Evolutionary conservation across 1,139 yeast species (phyloP), one percentile per base, ranked within the genome.

Genomic region (Candida pseudocylindracea): DNA sequence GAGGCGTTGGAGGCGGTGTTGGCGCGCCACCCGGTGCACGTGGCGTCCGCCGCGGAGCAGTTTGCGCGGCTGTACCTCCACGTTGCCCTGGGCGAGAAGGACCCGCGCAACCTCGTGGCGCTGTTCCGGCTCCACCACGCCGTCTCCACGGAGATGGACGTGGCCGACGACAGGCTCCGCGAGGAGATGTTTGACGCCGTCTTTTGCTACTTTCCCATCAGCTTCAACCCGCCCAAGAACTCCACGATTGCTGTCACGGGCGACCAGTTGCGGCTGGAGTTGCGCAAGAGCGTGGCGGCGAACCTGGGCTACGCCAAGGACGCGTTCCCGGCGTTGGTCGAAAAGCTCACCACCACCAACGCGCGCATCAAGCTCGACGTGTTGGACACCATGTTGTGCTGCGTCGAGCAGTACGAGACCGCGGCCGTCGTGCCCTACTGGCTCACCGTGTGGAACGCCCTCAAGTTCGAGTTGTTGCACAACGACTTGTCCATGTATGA

Each of bases 141-240:
- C 4, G 65, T 88, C 24, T 60, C 75, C 25, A 41, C 52, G 8
- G 30, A 27, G 25, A 20, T 40, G 20, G 41, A 42, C 8, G 60
- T 76, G 31, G 47, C 52, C 1, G 33, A 31, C 2, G 15, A n/a
- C 11, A 38, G 42, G 0, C 48, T 45, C 33, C 37, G 58, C 30
- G 47, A 51, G 28, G 81, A 79, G 25, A 50, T 88, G 36, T 88
- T 85, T 46, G 98, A 91, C 47, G 71, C 79, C 28, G 63, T 83
- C 29, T 88, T 88, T 48, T 88, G 98, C 50, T 91, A 91, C 53
- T 91, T 85, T 53, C 99, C 99, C 4, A 85, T 91, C 34, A 78
- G 95, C 1, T 91, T 91, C 53, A 74, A 72, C 37, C 95, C 98
- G 2, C 94, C 96, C 1, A 71, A 76, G 36, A 74, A 79, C 46